Base-by-base conservation (phyloP, 2,329 filamentous ascomycete genomes). In the Dothistroma pini region DNA sequence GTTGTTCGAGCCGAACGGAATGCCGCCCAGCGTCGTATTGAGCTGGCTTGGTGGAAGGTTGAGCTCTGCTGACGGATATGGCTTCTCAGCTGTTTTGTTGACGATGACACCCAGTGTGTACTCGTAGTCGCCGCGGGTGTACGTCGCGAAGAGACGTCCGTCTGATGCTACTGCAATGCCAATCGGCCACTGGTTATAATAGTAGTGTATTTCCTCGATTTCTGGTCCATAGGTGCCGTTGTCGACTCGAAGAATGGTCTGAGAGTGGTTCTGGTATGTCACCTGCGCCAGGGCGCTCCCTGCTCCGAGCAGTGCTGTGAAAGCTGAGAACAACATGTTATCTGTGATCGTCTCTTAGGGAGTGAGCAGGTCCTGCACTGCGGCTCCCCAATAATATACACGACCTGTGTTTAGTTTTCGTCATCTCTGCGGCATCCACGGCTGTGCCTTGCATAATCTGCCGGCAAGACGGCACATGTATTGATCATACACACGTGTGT, bases 191-290 rank as follows among this genome's bases (percentile, higher is more conserved):
- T 80, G 76, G 31, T 77, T 57, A 56, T 63, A 57, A 31, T 60
- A 81, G 66, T 80, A 81, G 64, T 82, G 78, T 41, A 77, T 76
- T 63, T 82, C 79, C 63, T 82, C 80, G 3, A 82, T 69, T 1
- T 71, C 64, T 0, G 79, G 79, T 2, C 80, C 79, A 52, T 79
- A 80, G 2, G 76, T 78, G n/a, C 79, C 79, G 57, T 77, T 78
- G 63, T 82, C 79, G 7, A 77, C 71, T 35, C 79, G 73, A 1
- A 82, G 66, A 35, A 72, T 71, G 1, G 75, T 74, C n/a, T 64
- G 60, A 16, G 71, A 70, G 12, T 61, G 59, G 53, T 74, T 70
- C 32, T 72, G 67, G 35, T 61, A 70, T 2, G 68, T 67, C 50
- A 68, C 49, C 51, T 69, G 67, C 6, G 68, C 66, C 10, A 62